Base-by-base conservation (phyloP, 2,329 filamentous ascomycete genomes). In the Beauveria australis region DNA sequence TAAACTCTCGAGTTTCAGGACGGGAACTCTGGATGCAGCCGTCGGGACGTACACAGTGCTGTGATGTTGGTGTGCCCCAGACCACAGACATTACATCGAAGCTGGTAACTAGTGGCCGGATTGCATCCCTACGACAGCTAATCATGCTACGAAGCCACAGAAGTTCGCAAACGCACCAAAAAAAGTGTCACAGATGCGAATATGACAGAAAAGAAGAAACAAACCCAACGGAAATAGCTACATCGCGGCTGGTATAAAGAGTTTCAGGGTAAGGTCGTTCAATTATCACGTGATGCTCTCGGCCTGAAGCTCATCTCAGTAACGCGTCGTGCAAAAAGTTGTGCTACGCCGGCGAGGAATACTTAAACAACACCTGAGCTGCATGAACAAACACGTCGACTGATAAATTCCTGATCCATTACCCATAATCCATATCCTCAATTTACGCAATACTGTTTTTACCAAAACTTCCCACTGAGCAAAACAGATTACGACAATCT, bases 311-410 rank as follows among this genome's bases (percentile, higher is more conserved):
- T 59, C 43, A 9, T 46, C 48, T n/a, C 48, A 53, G 56, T 28
- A 59, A 59, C 56, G 40, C 56, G 56, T 59, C 28, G 8, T 37
- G 30, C 28, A 51, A 59, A 59, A 59, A 49, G 54, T 37, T 43
- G 40, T 51, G 56, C 56, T 44, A 51, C 16, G 43, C 28, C 40
- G 18, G 10, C 40, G 19, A 44, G 14, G 10, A 6, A 37, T 33
- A 18, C 9, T 26, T 24, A 51, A 46, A 0, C 6, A 41, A 59
- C 18, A 33, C 37, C 16, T 8, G 37, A 59, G 40, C 48, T 53
- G 26, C 40, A 12, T 46, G 26, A 14, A 46, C 24, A 44, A 22
- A 40, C 37, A 24, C n/a, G 22, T 43, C 33, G 12, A 51, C 28
- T 2, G n/a, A 43, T 8, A 24, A 16, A n/a, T 22, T 16, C 5